Percentiles rank a stretch among this genome's conserved stretches.
phyloP scores from a whole-genome alignment of 352 stramenopile species.

The Pythium phragmiticola region DNA sequence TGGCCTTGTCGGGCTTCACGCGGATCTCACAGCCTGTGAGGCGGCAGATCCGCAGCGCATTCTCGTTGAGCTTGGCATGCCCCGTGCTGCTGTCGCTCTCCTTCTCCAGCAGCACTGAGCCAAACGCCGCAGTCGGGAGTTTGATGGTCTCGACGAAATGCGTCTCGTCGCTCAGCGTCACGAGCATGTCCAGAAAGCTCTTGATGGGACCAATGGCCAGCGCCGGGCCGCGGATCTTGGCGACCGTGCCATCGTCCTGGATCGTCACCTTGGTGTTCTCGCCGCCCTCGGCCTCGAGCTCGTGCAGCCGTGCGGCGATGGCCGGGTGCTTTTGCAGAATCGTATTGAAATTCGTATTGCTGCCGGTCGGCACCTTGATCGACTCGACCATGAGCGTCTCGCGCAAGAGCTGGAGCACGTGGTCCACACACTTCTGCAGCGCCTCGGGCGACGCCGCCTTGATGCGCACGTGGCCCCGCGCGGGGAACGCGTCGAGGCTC shows the following conservation, averaged over 20 bases:
- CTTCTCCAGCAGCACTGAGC: slow-evolving; percentile 53
- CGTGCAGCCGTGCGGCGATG: slow-evolving; percentile 58
- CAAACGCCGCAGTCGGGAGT: slow-evolving; percentile 48
- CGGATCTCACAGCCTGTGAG: slow-evolving; percentile 77
- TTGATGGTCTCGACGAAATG: slow-evolving; percentile 69
- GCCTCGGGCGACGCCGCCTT: slow-evolving; percentile 56
- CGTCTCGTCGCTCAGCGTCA: slow-evolving; percentile 35
- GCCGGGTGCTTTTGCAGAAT: slow-evolving; percentile 55
- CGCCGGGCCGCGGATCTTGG: slow-evolving; percentile 68
- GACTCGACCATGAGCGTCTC: slow-evolving; percentile 68
- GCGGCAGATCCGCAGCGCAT: slow-evolving; percentile 69
- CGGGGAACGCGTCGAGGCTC: slow-evolving; percentile 68
- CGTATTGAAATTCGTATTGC: slow-evolving; percentile 46
- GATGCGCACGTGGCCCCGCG: slow-evolving; percentile 65
- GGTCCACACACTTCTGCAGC: slow-evolving; percentile 56
- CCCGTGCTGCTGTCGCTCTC: slow-evolving; percentile 14
- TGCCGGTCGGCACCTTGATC: slow-evolving; percentile 36
- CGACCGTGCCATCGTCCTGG: slow-evolving; percentile 62
- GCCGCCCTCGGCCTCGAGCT: slow-evolving; percentile 72
- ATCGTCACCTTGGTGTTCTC: slow-evolving; percentile 63
- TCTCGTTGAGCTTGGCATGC: slow-evolving; percentile 55
- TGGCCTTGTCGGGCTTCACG: slow-evolving; percentile 35
- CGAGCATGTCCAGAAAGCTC: slow-evolving; percentile 74
- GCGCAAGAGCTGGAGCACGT: slow-evolving; percentile 59
- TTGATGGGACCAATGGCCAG: slow-evolving; percentile 71